Evolutionary conservation across 306 rosid genomes (phyloP).

Genomic region (Elaeagnus macrophylla): DNA sequence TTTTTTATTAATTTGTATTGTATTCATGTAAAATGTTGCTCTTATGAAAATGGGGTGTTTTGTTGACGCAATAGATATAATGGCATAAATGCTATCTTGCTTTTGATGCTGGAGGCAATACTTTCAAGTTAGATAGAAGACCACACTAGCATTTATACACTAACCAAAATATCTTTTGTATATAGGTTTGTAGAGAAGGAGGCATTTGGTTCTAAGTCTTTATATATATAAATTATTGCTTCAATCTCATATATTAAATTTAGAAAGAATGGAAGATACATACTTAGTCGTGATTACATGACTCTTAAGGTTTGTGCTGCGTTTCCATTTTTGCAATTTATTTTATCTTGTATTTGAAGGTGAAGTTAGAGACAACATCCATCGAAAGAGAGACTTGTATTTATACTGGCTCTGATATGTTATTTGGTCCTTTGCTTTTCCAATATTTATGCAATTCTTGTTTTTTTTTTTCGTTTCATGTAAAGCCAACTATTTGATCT

Average conservation of each 20-base stretch:
- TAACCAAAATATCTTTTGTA: constrained; percentile 10
- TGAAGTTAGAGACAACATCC: background rate
- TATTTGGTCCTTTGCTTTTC: too few species aligned
- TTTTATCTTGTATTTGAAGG: background rate
- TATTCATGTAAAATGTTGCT: too few species aligned
- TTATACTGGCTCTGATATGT: too few species aligned
- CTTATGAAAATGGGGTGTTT: too few species aligned
- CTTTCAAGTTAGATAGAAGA: background rate
- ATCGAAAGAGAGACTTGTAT: too few species aligned
- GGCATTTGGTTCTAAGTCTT: constrained; percentile 90
- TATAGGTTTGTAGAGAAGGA: constrained; percentile 95
- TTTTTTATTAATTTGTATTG: too few species aligned
- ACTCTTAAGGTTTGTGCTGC: constrained; percentile 90
- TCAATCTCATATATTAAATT: constrained; percentile 92
- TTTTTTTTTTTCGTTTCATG: too few species aligned
- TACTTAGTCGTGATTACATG: constrained; percentile 99
- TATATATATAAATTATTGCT: constrained; percentile 96
- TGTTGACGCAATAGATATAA: too few species aligned
- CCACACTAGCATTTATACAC: constrained; percentile 16
- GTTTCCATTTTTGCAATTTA: constrained; percentile 11
- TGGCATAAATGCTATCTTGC: too few species aligned
- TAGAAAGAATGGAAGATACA: constrained; percentile 82
- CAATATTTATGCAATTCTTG: too few species aligned
- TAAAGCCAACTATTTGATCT: too few species aligned
- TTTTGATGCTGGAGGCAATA: background rate